Percentiles rank a stretch among this genome's conserved stretches.
Evolutionary conservation across 2,329 filamentous ascomycete genomes (phyloP).

Genomic region (Apiospora koreana): DNA sequence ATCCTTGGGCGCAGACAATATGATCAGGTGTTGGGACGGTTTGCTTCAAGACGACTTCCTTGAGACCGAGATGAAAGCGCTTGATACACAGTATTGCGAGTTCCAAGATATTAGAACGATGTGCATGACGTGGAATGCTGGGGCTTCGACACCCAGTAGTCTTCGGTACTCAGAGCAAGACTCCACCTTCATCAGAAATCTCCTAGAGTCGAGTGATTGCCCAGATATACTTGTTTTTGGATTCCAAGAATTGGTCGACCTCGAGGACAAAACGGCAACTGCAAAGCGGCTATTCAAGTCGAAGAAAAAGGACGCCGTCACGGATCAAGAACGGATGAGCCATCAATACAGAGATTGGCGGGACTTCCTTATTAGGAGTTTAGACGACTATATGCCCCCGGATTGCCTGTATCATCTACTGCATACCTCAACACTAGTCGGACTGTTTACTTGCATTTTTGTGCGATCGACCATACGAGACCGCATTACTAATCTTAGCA

Average conservation of each 20-base stretch:
- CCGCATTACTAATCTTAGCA: conserved; percentile 75
- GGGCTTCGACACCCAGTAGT: conserved; percentile 87
- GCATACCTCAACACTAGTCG: conserved; percentile 87
- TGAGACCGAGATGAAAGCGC: conserved; percentile 83
- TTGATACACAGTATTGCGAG: conserved; percentile 79
- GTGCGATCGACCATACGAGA: conserved; percentile 78
- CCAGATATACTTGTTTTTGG: conserved; percentile 94
- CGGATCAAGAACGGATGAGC: conserved; percentile 89
- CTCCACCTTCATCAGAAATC: conserved; percentile 75
- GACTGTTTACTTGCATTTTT: conserved; percentile 94
- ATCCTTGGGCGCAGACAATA: conserved; percentile 84
- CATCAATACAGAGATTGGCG: conserved; percentile 97
- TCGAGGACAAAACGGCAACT: conserved; percentile 96
- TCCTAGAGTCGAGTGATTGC: conserved; percentile 73
- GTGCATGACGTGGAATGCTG: conserved; percentile 95
- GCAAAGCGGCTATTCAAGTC: conserved; percentile 94
- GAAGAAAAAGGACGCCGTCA: conserved; percentile 75
- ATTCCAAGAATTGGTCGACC: conserved; percentile 96
- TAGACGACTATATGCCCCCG: conserved; percentile 81
- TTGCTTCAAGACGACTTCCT: conserved; percentile 92
- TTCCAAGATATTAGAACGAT: conserved; percentile 81
- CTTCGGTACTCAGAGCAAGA: conserved; percentile 72
- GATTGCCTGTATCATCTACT: conserved; percentile 81
- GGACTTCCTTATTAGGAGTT: conserved; percentile 78
- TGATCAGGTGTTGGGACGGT: conserved; percentile 86